Evolutionary conservation across 129 eudicot genomes (phyloP).

Genomic region (Artemisia argyi): DNA sequence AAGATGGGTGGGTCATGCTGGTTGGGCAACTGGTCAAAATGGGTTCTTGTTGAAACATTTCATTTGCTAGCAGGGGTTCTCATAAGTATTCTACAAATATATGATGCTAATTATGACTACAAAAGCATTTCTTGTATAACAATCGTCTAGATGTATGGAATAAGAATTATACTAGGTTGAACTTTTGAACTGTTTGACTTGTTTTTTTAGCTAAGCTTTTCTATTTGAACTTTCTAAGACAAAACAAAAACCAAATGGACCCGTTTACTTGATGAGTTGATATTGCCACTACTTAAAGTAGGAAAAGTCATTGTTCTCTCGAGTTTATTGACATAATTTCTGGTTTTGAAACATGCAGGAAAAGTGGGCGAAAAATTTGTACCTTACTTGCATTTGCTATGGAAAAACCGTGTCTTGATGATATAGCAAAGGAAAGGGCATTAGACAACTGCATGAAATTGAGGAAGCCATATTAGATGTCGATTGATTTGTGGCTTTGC

Average conservation of each 20-base stretch:
- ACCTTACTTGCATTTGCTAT: slow-evolving; percentile 18
- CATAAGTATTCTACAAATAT: background rate
- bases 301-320: background rate
- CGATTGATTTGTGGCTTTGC: no score
- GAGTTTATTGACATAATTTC: slow-evolving; percentile 4
- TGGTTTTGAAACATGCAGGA: slow-evolving; percentile 33
- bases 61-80: background rate
- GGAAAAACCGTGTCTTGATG: slow-evolving; percentile 22
- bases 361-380: slow-evolving; percentile 23
- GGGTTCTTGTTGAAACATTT: background rate
- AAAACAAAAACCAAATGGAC: background rate
- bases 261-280: background rate
- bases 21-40: background rate
- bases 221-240: background rate
- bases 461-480: no score
- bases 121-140: background rate
- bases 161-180: background rate
- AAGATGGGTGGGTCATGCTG: background rate
- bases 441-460: no score
- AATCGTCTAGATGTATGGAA: background rate
- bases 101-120: background rate
- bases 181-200: background rate
- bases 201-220: background rate
- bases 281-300: background rate
- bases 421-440: no score